phyloP scores from a whole-genome alignment of 805 yeast genomes.

The Soucietia sequanensis region DNA sequence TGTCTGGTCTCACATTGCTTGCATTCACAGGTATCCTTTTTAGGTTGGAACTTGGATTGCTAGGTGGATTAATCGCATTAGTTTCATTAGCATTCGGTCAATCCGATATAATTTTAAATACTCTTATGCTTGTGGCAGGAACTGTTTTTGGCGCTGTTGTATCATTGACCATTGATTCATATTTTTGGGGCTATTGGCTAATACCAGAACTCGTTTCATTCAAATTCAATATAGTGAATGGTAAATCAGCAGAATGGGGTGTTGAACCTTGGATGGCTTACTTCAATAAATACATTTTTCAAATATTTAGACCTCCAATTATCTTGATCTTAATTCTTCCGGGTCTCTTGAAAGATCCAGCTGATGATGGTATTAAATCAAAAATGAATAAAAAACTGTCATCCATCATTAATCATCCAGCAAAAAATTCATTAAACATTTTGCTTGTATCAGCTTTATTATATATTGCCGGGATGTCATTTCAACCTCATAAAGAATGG shows the following conservation, averaged over 20 bases:
- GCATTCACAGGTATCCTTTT: conserved; percentile 67
- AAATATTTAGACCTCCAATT: conserved; percentile 43
- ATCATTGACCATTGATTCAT: conserved; percentile 61
- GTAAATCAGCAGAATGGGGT: conserved; percentile 82
- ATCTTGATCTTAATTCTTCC: conserved; percentile 38
- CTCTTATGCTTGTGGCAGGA: conserved; percentile 46
- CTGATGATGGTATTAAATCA: conserved; percentile 29
- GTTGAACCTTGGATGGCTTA: conserved; percentile 72
- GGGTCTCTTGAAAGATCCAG: conserved; percentile 44
- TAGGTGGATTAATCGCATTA: conserved; percentile 48
- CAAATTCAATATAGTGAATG: conserved; percentile 71
- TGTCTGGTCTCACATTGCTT: conserved; percentile 48
- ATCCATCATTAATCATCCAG: conserved; percentile 28
- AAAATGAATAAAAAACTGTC: conserved; percentile 14
- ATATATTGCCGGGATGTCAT: conserved; percentile 64
- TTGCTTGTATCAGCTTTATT: conserved; percentile 50
- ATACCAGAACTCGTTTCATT: conserved; percentile 78
- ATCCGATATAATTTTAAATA: conserved; percentile 37
- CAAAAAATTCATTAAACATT: conserved; percentile 39
- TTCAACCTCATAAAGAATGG: conserved; percentile 94
- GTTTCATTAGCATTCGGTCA: conserved; percentile 47
- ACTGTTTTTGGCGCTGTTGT: conserved; percentile 47
- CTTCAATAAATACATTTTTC: conserved; percentile 48
- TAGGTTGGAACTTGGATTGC: conserved; percentile 65
- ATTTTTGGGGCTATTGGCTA: conserved; percentile 63